A percentile compares a stretch with the other conserved stretches of the same genome.
Conservation (phyloP, 352 stramenopile genomes). For the Stramenopiles sp. region DNA sequence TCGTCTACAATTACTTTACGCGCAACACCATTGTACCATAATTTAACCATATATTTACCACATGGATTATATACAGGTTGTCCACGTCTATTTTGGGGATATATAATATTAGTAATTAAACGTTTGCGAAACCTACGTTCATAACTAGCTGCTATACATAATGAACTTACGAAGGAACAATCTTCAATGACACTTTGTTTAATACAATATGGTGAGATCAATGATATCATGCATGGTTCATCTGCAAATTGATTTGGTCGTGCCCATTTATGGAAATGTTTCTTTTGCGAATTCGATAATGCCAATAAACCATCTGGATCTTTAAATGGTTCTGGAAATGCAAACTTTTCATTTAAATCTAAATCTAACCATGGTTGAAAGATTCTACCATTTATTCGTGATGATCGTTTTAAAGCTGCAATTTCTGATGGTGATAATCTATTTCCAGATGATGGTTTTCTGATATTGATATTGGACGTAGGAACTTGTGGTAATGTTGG, state of each 20-base stretch:
- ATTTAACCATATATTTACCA: conserved; percentile 87
- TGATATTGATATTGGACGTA: too few species aligned
- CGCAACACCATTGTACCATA: conserved; percentile 81
- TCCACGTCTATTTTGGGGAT: conserved; percentile 45
- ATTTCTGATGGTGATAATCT: background rate
- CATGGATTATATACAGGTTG: conserved; percentile 54
- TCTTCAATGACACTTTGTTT: conserved; percentile 58
- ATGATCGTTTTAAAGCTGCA: conserved; percentile 26
- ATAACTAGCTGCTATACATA: conserved; percentile 69
- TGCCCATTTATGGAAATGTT: conserved; percentile 38
- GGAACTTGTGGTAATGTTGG: background rate
- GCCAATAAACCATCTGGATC: conserved; percentile 41
- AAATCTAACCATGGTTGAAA: conserved; percentile 52
- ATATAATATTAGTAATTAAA: conserved; percentile 83
- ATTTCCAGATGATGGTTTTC: too few species aligned
- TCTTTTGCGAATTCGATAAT: conserved; percentile 41
- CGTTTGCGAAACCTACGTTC: conserved; percentile 64
- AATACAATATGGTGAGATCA: conserved; percentile 34
- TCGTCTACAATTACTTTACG: conserved; percentile 85
- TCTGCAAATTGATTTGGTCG: conserved; percentile 35
- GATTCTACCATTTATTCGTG: conserved; percentile 49
- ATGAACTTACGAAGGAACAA: conserved; percentile 72
- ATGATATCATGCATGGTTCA: conserved; percentile 40
- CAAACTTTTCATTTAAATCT: conserved; percentile 36
- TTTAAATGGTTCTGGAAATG: conserved; percentile 28